Base-by-base conservation (phyloP, 768 basidiomycete genomes). In the Xanthoconium stramineum region DNA sequence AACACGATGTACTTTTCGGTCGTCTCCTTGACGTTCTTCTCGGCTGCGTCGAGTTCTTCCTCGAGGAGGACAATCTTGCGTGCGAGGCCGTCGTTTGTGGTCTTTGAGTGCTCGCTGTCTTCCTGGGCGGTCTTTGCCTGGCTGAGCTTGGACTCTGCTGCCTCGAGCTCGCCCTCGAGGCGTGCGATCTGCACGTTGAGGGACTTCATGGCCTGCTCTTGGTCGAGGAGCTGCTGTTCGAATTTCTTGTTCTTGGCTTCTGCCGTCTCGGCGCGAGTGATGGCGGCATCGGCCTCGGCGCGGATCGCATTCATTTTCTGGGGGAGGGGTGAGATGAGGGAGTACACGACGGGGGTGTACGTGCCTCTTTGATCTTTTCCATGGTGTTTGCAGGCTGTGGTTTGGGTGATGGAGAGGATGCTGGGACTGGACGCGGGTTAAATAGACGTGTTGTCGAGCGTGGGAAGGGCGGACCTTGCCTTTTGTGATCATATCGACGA, bases 1-100 rank as follows among this genome's bases (percentile, higher is more conserved):
- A 48, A 56, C 35, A 40, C 15, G 37, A 83, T 91, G 66, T 69
- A 97, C 96, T 94, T 96, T 75, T 98, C 97, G 32, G 90, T 87
- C 1, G 93, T 95, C 67, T 98, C 96, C 76, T 96, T 96, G 61
- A 93, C 78, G 69, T 93, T 94, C 84, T 94, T 95, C 80, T 99
- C 97, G 11, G 96, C 88, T 37, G 83, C 82, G 67, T 98, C 97
- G 4, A 99, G 82, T 75, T 99, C 96, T 68, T 96, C 94, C 75
- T 98, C 96, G 38, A 98, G 77, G 12, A 98, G 77, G 64, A 89
- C 84, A 30, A 98, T 83, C 80, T 98, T 99, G 60, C 96, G 79
- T 33, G 67, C 60, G 54, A 98, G 78, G 46, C 76, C 79, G 58
- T 97, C 95, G 58, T 81, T 89, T 24, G 83, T 83, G 20, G 80